Evolutionary conservation across 108 stramenopile species (phyloP), one percentile per base, ranked within the genome.

Genomic region (Thalassiosira profunda): DNA sequence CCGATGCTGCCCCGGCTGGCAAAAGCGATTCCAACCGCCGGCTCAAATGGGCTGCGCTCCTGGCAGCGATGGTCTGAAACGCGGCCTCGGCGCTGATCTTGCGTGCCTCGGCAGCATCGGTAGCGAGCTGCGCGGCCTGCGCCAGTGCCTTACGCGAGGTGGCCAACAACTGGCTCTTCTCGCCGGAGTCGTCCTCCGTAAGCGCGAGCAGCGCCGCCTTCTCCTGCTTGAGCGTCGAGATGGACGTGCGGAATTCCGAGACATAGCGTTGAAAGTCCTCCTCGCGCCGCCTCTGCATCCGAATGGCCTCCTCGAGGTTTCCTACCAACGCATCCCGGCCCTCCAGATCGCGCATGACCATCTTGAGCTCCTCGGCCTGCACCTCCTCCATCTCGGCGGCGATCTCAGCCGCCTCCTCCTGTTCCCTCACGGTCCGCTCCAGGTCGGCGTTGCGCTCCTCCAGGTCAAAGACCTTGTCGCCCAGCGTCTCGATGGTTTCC

Each of bases 311-410:
- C 61, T 95, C 90, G 55, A 95, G 65, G 70, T 95, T 95, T 4
- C 83, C 56, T 67, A 92, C 80, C 24, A 86, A 31, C 0, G 91
- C 81, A 66, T 95, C 91, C 11, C 88, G 73, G 17, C 80, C 84
- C 63, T 95, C 89, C 58, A 95, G 57, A 53, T 95, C 94, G 8
- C 75, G 60, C 74, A 83, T 80, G n/a, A 88, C 29, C 29, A 84
- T 80, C 59, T 92, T 95, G 29, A 88, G 58, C 61, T 95, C 94
- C 37, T 95, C 94, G 0, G 80, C 72, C 63, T 92, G 91, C 4
- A 92, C 91, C 84, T 95, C 94, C 77, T 95, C 94, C 90, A 95
- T 91, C 79, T 95, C 94, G 0, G 89, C 90, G 8, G 88, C 87
- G 42, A 95, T 76, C 40, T 95, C 94, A 12, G 89, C 89, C 68